Evolutionary conservation across 148 eudicot species (phyloP), one percentile per base, ranked within the genome.

Genomic region (Fallopia convolvulus): DNA sequence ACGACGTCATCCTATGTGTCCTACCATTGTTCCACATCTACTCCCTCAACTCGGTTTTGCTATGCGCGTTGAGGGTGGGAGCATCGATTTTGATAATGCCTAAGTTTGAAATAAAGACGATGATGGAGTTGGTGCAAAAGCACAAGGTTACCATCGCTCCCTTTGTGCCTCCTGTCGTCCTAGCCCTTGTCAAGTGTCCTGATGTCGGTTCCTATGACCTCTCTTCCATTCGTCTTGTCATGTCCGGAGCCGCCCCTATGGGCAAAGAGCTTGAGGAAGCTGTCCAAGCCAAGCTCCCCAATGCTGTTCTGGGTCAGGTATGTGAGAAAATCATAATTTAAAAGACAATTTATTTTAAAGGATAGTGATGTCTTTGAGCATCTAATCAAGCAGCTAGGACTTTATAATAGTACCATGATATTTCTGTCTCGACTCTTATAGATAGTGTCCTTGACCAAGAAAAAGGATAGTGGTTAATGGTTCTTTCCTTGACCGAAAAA

Each of bases 241-340:
- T 93, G 84, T 93, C 98, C 0, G 98, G 98, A 14, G 98, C 98
- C 1, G 98, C 98, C 1, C 98, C 98, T 36, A 83, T 93, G 72
- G 97, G 98, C 48, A 91, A 88, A 80, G 98, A 93, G 76, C 89
- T 93, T 18, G 98, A 93, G 75, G 87, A 84, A 41, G 84, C 89
- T 5, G 86, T 93, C 0, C 84, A 85, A 47, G 86, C 76, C 49
- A 88, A 89, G 70, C 79, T 93, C 40, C 98, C 98, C 7, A 89
- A 93, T 58, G 98, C 98, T 73, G 81, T 83, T 20, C 88, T 93
- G 74, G 98, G 98, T 23, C 98, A 93, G 97, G 98, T 93, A 86
- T 3, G 8, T 68, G 0, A 66, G 5, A 53, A 17, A 36, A 36
- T 33, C 39, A 33, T 33, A 33, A 33, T 33, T 33, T 33, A 33